Evolutionary conservation across 1,284 basidiomycete genomes (phyloP).

Genomic region (Puccinia sorghi): DNA sequence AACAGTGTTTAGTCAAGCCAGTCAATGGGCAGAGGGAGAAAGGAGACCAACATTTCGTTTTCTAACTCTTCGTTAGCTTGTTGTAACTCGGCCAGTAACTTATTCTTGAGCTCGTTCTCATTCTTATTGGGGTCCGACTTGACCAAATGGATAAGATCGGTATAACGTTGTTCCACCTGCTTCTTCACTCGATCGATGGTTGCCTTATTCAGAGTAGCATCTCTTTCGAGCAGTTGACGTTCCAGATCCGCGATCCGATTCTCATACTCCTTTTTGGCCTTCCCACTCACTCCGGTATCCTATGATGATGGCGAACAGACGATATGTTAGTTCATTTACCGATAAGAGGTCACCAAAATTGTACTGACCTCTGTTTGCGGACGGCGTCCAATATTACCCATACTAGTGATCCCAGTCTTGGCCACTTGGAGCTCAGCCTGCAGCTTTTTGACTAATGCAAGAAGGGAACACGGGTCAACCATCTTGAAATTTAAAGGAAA

Average conservation of each 20-base stretch:
- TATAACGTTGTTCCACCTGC: slow-evolving; percentile 69
- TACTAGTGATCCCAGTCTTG: slow-evolving; percentile 8
- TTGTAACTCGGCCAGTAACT: slow-evolving; percentile 70
- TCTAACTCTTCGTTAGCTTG: slow-evolving; percentile 67
- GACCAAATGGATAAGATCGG: slow-evolving; percentile 69
- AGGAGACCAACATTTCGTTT: slow-evolving; percentile 62
- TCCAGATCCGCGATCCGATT: slow-evolving; percentile 56
- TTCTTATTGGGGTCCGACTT: slow-evolving; percentile 62
- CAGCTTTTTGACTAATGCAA: slow-evolving; percentile 33
- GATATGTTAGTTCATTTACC: slow-evolving; percentile 65
- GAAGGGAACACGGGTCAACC: neutral
- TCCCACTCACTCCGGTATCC: slow-evolving; percentile 62
- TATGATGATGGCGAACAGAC: slow-evolving; percentile 60
- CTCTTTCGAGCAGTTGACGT: slow-evolving; percentile 54
- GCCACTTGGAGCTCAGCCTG: slow-evolving; percentile 45
- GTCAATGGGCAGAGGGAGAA: slow-evolving; percentile 52
- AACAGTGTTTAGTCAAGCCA: slow-evolving; percentile 36
- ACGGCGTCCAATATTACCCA: slow-evolving; percentile 42
- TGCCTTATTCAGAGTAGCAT: slow-evolving; percentile 52
- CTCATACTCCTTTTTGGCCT: slow-evolving; percentile 61
- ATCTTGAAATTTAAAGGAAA: neutral
- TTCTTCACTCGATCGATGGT: slow-evolving; percentile 66
- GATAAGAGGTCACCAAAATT: slow-evolving; percentile 65
- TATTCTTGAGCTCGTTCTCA: slow-evolving; percentile 62
- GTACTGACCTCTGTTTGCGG: slow-evolving; percentile 37